A percentile compares a stretch with the other conserved stretches of the same genome.
phyloP scores from a whole-genome alignment of 495 filamentous ascomycete species.

The Xylaria flabelliformis region DNA sequence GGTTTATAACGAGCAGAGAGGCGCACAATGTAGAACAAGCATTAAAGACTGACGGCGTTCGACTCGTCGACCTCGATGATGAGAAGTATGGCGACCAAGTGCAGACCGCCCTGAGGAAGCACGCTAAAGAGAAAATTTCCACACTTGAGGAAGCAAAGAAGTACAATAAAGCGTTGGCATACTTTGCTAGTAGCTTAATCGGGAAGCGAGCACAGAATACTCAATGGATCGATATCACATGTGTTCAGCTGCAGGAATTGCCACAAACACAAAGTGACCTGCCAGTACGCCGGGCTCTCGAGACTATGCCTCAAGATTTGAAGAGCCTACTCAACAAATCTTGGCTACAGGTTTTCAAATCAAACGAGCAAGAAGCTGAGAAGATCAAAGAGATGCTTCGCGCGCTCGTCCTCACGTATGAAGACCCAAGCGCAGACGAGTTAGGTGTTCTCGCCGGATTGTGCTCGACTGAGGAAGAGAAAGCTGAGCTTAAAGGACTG shows the following conservation, averaged over 20 bases:
- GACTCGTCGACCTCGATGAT: slow-evolving; percentile 38
- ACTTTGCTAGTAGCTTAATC: slow-evolving; percentile 45
- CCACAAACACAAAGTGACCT: slow-evolving; percentile 39
- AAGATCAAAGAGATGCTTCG: slow-evolving; percentile 48
- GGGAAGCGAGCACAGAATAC: slow-evolving; percentile 44
- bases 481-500: slow-evolving; percentile 37
- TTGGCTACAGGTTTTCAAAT: slow-evolving; percentile 45
- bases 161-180: slow-evolving; percentile 46
- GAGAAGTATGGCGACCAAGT: slow-evolving; percentile 43
- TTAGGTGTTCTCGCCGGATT: slow-evolving; percentile 42
- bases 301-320: slow-evolving; percentile 44
- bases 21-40: slow-evolving; percentile 38
- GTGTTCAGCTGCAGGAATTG: slow-evolving; percentile 42
- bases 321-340: slow-evolving; percentile 39
- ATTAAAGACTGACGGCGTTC: slow-evolving; percentile 32
- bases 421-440: slow-evolving; percentile 43
- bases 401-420: slow-evolving; percentile 43
- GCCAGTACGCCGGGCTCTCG: slow-evolving; percentile 39
- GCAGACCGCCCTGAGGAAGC: slow-evolving; percentile 38
- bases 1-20: slow-evolving; percentile 45
- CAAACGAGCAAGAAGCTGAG: slow-evolving; percentile 44
- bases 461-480: slow-evolving; percentile 36
- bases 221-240: slow-evolving; percentile 47
- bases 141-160: slow-evolving; percentile 40
- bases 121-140: slow-evolving; percentile 35